Evolutionary conservation across 768 basidiomycete species (phyloP).

Genomic region (Porphyrellus cyaneotinctus): DNA sequence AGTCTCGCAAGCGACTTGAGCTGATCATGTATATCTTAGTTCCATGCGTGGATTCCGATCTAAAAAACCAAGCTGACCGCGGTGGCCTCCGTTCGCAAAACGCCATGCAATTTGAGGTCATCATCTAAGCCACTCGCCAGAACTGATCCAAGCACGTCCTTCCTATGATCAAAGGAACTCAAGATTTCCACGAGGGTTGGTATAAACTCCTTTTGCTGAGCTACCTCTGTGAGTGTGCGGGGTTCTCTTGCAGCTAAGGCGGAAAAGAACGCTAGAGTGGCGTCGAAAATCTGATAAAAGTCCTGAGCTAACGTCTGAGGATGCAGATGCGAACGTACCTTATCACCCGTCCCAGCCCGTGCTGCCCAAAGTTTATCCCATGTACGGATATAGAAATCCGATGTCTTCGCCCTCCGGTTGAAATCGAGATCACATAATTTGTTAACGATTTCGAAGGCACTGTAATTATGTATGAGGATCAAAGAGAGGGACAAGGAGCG

Average conservation of each 20-base stretch:
- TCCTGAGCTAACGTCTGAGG: background rate
- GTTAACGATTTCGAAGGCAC: slow-evolving; percentile 71
- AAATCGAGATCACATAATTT: slow-evolving; percentile 75
- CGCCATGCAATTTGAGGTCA: slow-evolving; percentile 48
- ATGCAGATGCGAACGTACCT: slow-evolving; percentile 37
- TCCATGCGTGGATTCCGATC: background rate
- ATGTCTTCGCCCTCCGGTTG: slow-evolving; percentile 71
- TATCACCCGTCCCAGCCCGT: slow-evolving; percentile 59
- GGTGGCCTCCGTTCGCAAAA: slow-evolving; percentile 54
- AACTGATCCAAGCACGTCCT: slow-evolving; percentile 50
- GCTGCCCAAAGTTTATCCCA: slow-evolving; percentile 64
- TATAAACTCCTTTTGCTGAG: slow-evolving; percentile 34
- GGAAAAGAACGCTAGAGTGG: slow-evolving; percentile 56
- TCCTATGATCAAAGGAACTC: slow-evolving; percentile 25
- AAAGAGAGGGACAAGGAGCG: background rate
- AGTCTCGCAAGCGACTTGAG: slow-evolving; percentile 34
- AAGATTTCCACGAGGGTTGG: slow-evolving; percentile 45
- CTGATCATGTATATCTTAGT: slow-evolving; percentile 24
- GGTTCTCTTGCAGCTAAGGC: slow-evolving; percentile 60
- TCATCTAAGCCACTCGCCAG: slow-evolving; percentile 33
- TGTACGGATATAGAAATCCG: slow-evolving; percentile 64
- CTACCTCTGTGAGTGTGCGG: slow-evolving; percentile 52
- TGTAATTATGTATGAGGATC: slow-evolving; percentile 25
- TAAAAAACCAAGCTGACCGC: slow-evolving; percentile 39
- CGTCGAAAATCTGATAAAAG: slow-evolving; percentile 55